Evolutionary conservation across 768 basidiomycete genomes (phyloP).

Genomic region (Mrakia gelida): DNA sequence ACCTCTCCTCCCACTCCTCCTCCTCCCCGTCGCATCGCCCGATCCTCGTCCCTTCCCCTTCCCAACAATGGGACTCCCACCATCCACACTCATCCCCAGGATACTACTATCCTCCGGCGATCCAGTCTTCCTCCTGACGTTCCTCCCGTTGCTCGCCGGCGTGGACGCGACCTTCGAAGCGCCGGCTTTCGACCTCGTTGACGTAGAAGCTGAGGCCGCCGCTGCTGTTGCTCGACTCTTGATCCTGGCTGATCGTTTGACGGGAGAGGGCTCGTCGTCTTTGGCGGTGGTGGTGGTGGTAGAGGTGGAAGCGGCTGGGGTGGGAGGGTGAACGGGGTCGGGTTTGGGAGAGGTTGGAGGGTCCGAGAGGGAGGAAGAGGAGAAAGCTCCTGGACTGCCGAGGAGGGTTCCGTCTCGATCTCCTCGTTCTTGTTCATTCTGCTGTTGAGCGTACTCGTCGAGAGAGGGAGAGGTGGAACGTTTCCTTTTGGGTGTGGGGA

Average conservation of each 20-base stretch:
- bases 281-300: background rate
- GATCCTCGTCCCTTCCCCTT: background rate
- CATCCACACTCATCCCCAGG: background rate
- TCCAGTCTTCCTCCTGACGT: background rate
- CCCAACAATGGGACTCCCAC: background rate
- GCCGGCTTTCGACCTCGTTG: background rate
- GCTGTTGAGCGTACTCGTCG: background rate
- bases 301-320: background rate
- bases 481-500: conserved; percentile 3
- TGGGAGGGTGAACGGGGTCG: background rate
- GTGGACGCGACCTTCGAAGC: background rate
- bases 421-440: background rate
- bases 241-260: conserved; percentile 8
- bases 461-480: background rate
- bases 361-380: conserved; percentile 3
- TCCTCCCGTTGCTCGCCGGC: background rate
- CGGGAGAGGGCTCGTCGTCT: background rate
- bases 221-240: background rate
- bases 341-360: background rate
- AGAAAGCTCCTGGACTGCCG: background rate
- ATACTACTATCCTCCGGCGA: conserved; percentile 1
- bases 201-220: background rate
- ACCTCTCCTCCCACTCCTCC: background rate
- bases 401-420: background rate
- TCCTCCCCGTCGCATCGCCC: background rate